Base-by-base conservation (phyloP, 306 rosid genomes). In the Trifolium subterraneum region DNA sequence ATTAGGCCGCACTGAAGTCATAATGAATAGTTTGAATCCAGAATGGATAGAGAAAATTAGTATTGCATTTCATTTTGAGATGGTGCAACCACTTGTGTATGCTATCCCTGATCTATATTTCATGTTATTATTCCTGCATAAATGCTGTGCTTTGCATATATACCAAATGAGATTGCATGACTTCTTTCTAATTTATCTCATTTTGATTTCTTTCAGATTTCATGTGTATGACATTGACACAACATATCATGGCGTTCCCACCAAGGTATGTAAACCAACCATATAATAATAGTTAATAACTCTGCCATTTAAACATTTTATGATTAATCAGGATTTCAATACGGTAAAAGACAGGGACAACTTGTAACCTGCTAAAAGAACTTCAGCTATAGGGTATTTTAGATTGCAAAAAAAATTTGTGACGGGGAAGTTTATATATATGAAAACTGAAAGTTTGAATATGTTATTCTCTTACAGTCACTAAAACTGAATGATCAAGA, bases 1-100 rank as follows among this genome's bases (percentile, higher is more conserved):
- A 74, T 54, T 93, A 41, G 97, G 97, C 18, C 90, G 96, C 72
- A 89, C 96, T 15, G 97, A 93, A 84, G 97, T 91, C 45, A 79
- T 93, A 68, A 19, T 86, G 80, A 93, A 93, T 77, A 79, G 64
- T 50, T 68, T 89, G 75, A 88, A 83, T 87, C 97, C 96, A 6
- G 80, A 42, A 45, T 93, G 98, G 97, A 93, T 93, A 61, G 81
- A 78, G 78, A 90, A 93, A 87, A 78, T 90, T 54, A 18, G 42
- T 51, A 45, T 93, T 67, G 61, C 93, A 13, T 93, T 82, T 77
- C 98, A 93, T 23, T 93, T 89, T 23, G 98, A 93, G 86, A 62
- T 65, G 31, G 92, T 93, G 79, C 97, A 93, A 77, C 74, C 86
- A 55, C 84, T 93, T 71, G 72, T 77, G 98, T 93, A 86, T 86